Percentiles rank a stretch among this genome's conserved stretches.
These are phyloP conservation scores for Sporopachydermia cereana DNA, from an alignment of 1,139 yeast species.

Conservation along the genomic window DNA sequence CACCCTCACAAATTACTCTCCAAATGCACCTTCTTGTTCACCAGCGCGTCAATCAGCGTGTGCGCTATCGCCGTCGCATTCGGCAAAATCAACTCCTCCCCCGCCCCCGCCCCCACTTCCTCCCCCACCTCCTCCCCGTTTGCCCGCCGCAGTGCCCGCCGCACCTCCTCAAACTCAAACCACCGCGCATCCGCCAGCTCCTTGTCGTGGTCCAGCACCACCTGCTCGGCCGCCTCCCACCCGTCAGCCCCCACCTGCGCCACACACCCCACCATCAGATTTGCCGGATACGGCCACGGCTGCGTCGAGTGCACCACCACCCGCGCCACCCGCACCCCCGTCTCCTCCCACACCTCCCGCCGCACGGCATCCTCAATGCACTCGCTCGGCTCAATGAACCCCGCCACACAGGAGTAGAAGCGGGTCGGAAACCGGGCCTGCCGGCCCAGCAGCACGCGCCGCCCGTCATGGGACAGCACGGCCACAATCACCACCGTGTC, in stretches of 20 bases:
- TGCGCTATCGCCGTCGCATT: slow-evolving; percentile 40
- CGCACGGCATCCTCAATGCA: slow-evolving; percentile 80
- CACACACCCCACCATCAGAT: slow-evolving; percentile 85
- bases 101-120: slow-evolving; percentile 16
- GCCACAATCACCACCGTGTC: slow-evolving; percentile 84
- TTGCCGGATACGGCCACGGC: slow-evolving; percentile 96
- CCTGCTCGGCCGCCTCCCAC: slow-evolving; percentile 40
- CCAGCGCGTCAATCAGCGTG: slow-evolving; percentile 27
- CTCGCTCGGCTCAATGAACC: slow-evolving; percentile 93
- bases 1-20: background rate
- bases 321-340: slow-evolving; percentile 60
- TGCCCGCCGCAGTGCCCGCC: slow-evolving; percentile 32
- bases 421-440: slow-evolving; percentile 42
- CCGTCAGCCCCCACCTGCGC: slow-evolving; percentile 55
- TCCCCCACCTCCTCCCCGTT: slow-evolving; percentile 16
- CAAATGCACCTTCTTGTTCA: slow-evolving; percentile 14
- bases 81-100: slow-evolving; percentile 30
- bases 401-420: slow-evolving; percentile 82
- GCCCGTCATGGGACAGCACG: slow-evolving; percentile 47
- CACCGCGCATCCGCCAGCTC: slow-evolving; percentile 79
- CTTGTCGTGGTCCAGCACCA: slow-evolving; percentile 69
- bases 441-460: slow-evolving; percentile 61
- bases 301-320: slow-evolving; percentile 60
- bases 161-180: slow-evolving; percentile 51
- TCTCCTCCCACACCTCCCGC: slow-evolving; percentile 91